These are phyloP conservation scores for Euphrasia confusa DNA, from an alignment of 257 asterid genomes.

Conservation along the genomic window DNA sequence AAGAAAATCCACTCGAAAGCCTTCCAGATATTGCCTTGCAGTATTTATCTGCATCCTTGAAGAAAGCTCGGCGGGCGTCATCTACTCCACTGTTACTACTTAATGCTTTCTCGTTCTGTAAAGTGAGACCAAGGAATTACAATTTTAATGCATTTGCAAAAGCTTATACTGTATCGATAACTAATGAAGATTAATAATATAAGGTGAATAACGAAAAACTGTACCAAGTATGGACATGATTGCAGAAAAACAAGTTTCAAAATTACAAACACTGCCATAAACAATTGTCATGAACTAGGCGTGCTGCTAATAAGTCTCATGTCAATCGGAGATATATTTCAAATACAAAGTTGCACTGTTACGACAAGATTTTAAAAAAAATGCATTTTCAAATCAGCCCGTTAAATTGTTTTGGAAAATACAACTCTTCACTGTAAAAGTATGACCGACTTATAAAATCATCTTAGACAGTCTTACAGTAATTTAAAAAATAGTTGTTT, in stretches of 20 bases:
- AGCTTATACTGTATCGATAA: neutral
- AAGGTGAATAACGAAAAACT: neutral
- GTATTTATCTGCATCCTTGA: constrained; percentile 65
- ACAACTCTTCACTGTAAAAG: neutral
- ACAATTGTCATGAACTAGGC: no score
- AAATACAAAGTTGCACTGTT: neutral
- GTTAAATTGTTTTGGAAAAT: no score
- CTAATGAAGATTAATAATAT: no score
- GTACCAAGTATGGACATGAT: neutral
- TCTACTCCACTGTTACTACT: constrained; percentile 38
- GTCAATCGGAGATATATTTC: no score
- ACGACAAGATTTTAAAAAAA: no score
- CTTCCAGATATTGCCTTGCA: constrained; percentile 44
- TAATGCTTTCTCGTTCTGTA: constrained; percentile 66
- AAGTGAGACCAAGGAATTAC: neutral
- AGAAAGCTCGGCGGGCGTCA: constrained; percentile 30
- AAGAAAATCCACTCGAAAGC: constrained; percentile 49
- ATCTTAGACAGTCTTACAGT: no score
- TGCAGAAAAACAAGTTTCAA: no score
- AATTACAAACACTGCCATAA: no score
- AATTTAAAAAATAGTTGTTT: no score
- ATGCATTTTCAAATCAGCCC: no score
- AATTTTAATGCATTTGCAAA: neutral
- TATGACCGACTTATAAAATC: neutral
- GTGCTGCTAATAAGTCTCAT: no score